Evolutionary conservation across 768 basidiomycete genomes (phyloP), one percentile per base, ranked within the genome.

Genomic region (Xerocomus potaroensis): DNA sequence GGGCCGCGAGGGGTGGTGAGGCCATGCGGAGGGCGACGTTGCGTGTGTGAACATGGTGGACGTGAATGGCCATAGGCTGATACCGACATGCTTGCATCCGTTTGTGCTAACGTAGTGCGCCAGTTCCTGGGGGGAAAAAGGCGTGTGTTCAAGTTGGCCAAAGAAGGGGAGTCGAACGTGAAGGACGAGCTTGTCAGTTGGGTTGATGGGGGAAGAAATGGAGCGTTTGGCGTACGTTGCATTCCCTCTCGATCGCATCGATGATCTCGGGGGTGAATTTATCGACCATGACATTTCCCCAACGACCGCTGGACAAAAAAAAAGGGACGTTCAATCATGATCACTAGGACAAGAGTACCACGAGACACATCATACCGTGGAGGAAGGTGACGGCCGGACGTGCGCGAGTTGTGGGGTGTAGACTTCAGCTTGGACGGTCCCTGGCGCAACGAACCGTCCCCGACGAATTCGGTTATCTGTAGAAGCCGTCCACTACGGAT

Each of bases 21-120:
- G 57, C 57, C 57, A 58, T 4, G 57, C 57, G 11, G 45, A 38
- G 6, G 10, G 2, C 4, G 41, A n/a, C n/a, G n/a, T 58, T 11
- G 53, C 41, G 1, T 36, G 16, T 11, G 54, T 23, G 11, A 54
- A 58, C 45, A 58, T 58, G 34, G 35, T 24, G 8, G 26, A 8
- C 22, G 53, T 45, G 8, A 58, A 58, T 1, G 56, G 52, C 56
- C 56, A 58, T 8, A 58, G 9, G 19, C 41, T 29, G 6, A 54
- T 12, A 15, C 14, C 38, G 40, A 49, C 34, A 8, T 43, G 42
- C 9, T n/a, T 45, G n/a, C 51, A 47, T 0, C 34, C 37, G n/a
- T 37, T 3, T 30, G 10, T 19, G 5, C 11, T 4, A 29, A 43
- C 15, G 21, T 41, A 6, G 19, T 31, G 10, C 27, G 41, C 34